Evolutionary conservation across 257 asterid species (phyloP), one percentile per base, ranked within the genome.

Genomic region (Fraxinus quadrangulata): DNA sequence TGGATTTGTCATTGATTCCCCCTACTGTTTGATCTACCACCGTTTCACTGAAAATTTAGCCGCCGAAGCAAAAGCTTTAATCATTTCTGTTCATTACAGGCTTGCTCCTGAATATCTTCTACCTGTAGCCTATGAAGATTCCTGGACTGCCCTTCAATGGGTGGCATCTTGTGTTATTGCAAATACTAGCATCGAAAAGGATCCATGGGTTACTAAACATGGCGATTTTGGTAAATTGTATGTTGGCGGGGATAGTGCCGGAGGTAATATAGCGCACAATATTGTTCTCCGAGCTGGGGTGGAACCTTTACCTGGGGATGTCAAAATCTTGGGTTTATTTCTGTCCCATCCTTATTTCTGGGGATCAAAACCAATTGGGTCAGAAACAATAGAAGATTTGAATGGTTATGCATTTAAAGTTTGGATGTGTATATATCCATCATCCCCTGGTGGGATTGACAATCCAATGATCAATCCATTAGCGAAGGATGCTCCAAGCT

Each of bases 81-180:
- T 68, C 6, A 34, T 86, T 0, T 83, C 89, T 10, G 79, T 83
- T 61, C 72, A 89, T 8, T 85, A 83, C 80, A 80, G 89, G 5
- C 83, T 79, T 3, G 90, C 92, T 1, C 95, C 95, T 1, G 92
- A 90, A 34, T 74, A 88, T 77, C 86, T 76, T 51, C 56, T 86
- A 19, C 90, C 91, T 0, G 79, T 86, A 0, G 85, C 75, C 0
- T 85, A 75, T 31, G 89, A 85, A 71, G 93, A 90, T 47, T 86
- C 83, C 14, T 86, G 89, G 86, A 79, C 36, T 6, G 80, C 87
- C 54, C 78, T 84, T 65, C 73, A 70, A 14, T 87, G 89, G 91
- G 82, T 85, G 7, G 77, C 76, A 16, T 47, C 82, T 11, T 77
- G 67, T 37, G 68, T 24, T 10, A 8, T n/a, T 33, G 76, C 31